Evolutionary conservation across 805 yeast species (phyloP), one percentile per base, ranked within the genome.

Genomic region (Zygosaccharomyces bailii): DNA sequence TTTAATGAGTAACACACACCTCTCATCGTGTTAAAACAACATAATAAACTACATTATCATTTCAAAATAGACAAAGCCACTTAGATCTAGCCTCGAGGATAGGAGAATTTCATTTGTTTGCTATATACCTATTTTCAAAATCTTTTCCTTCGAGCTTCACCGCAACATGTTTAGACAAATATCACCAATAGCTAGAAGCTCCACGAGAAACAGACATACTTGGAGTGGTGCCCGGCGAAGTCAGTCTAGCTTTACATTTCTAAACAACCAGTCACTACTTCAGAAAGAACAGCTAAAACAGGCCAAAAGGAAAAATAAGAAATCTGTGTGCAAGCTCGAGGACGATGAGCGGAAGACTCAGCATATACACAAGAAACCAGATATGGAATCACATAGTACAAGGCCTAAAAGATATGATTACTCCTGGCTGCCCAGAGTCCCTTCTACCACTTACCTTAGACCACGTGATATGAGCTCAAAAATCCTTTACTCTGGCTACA

Each of bases 401-500:
- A 45, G 43, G 34, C 49, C 39, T 23, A 48, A 44, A 20, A 50
- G 34, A 27, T 44, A 46, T 24, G 61, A 54, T 43, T 61, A 53
- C 39, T 55, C 60, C 7, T 54, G 62, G 51, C 33, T 63, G 17
- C 67, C 67, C 24, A 49, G 57, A 39, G 66, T 58, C 7, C 61
- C 64, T 10, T 50, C 59, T 3, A 60, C 63, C 9, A 46, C 45
- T 10, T 51, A 57, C 43, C 35, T 61, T 7, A 53, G 55, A 19
- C 58, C 50, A 1, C 50, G 50, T 8, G 62, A 60, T 14, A 48
- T 62, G 20, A 49, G 46, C 23, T 49, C 57, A 10, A 45, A 52
- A n/a, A 48, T 56, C 30, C 46, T 63, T 24, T 62, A 56, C 39
- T 54, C 60, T 4, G 66, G 66, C 10, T 62, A 62, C 34, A 60